A percentile compares a stretch with the other conserved stretches of the same genome.
These are phyloP conservation scores for Millerozyma miso DNA, from an alignment of 805 yeast species.

Conservation along the genomic window DNA sequence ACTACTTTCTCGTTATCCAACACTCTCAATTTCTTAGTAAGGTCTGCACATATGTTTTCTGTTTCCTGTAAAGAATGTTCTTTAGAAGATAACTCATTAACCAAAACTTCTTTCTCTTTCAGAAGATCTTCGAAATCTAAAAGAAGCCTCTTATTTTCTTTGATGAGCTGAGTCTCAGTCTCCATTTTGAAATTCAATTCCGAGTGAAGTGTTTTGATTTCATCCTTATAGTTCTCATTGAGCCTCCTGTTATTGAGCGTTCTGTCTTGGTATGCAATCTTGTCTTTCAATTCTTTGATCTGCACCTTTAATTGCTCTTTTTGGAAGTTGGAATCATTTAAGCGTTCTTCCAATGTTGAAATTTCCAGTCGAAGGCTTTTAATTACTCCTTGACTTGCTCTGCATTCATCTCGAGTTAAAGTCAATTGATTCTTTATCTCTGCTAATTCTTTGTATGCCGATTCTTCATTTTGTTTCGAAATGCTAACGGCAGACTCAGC, in stretches of 20 bases:
- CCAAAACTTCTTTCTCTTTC: conserved; percentile 21
- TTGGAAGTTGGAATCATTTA: conserved; percentile 57
- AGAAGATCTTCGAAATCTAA: conserved; percentile 52
- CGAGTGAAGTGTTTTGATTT: conserved; percentile 49
- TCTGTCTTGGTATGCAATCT: conserved; percentile 48
- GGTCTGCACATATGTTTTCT: conserved; percentile 25
- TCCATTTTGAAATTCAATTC: conserved; percentile 54
- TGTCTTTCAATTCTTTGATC: conserved; percentile 51
- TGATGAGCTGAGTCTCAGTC: conserved; percentile 62
- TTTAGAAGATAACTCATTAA: conserved; percentile 30
- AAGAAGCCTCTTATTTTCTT: conserved; percentile 56
- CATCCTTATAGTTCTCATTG: conserved; percentile 45
- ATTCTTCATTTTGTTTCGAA: conserved; percentile 58
- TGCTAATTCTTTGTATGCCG: conserved; percentile 47
- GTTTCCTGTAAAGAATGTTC: conserved; percentile 39
- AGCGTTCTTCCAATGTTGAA: conserved; percentile 48
- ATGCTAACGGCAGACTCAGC: conserved; percentile 71
- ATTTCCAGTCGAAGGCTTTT: conserved; percentile 50
- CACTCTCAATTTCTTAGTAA: conserved; percentile 22
- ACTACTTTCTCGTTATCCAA: conserved; percentile 32
- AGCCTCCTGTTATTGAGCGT: conserved; percentile 37
- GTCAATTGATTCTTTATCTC: conserved; percentile 39
- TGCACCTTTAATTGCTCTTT: conserved; percentile 46
- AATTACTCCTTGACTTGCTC: conserved; percentile 48
- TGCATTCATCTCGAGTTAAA: conserved; percentile 49